Base-by-base conservation (phyloP, 306 rosid genomes). In the Quercus alba region DNA sequence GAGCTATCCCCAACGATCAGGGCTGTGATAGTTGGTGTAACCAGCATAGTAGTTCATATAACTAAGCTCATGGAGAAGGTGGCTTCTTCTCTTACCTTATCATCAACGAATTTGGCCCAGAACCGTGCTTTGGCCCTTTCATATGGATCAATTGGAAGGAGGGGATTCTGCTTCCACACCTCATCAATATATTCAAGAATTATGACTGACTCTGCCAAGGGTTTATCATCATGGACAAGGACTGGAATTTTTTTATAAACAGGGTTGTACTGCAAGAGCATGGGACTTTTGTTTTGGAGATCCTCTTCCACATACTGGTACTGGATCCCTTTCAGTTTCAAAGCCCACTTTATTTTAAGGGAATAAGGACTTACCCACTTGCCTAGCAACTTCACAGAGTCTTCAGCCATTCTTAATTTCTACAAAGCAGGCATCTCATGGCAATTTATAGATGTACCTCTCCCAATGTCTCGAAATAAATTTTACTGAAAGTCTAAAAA, bases 161-260 rank as follows among this genome's bases (percentile, higher is more conserved):
- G 81, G n/a, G 89, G 85, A 75, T 81, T 83, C 26, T 77, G 87
- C 70, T 81, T 81, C 87, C 89, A 84, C 14, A 72, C 77, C 58
- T 89, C 90, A 5, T 85, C 89, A 11, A 86, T 81, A 81, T 82
- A 89, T 75, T 86, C 85, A 23, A 86, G 55, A 61, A 85, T 86
- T 51, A 84, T 66, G 13, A 81, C 84, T 23, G 90, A 89, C 85
- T 89, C 90, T 0, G 77, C 80, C 7, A 85, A 5, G 59, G 90
- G 77, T 79, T 83, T 89, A 9, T 85, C 89, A 0, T 75, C 64
- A 68, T 84, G 92, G n/a, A 82, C 86, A 72, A 86, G 86, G 71
- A 89, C 86, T 5, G 90, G 92, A 30, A 84, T 15, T 72, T 84
- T 81, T 38, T 86, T 82, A 38, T 38, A 49, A 2, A 84, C 86